phyloP scores from a whole-genome alignment of 2,329 filamentous ascomycete species.

The Calonectria pseudoturangicola region DNA sequence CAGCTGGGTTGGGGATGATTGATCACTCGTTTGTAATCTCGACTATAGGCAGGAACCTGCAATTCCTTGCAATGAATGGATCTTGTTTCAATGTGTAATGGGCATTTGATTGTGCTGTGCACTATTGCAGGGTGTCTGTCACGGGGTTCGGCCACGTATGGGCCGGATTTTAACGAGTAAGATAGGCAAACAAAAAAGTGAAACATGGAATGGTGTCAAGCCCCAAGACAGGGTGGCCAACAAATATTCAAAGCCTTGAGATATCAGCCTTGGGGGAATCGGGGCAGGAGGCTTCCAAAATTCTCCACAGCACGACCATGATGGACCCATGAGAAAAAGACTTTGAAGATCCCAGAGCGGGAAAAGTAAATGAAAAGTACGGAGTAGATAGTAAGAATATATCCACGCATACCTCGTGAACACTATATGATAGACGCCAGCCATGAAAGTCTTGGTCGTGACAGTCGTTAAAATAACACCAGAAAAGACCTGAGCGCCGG shows the following conservation, averaged over 20 bases:
- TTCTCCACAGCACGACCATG: constrained; percentile 26
- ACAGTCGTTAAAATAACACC: constrained; percentile 49
- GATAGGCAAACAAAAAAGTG: not conserved
- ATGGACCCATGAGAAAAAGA: constrained; percentile 28
- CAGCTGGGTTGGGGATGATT: not conserved
- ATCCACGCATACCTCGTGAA: constrained; percentile 60
- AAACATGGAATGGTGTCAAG: constrained; percentile 4
- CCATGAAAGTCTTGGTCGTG: constrained; percentile 55
- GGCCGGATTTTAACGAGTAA: constrained; percentile 4
- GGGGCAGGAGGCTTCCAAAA: not conserved
- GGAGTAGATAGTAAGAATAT: constrained; percentile 51
- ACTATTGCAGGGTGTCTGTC: constrained; percentile 8
- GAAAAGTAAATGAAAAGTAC: constrained; percentile 33
- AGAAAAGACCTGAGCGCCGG: constrained; percentile 50
- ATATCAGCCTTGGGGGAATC: constrained; percentile 8
- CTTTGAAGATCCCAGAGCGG: constrained; percentile 32
- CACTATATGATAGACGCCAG: constrained; percentile 55
- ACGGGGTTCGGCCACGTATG: constrained; percentile 19
- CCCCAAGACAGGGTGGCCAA: constrained; percentile 1
- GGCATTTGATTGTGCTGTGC: constrained; percentile 3
- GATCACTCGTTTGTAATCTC: constrained; percentile 27
- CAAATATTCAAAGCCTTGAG: constrained; percentile 2
- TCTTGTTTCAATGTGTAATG: not conserved
- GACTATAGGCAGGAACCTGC: constrained; percentile 27
- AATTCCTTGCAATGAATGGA: constrained; percentile 7